phyloP scores from a whole-genome alignment of 2,329 filamentous ascomycete species.

The Fusarium incarnatum region DNA sequence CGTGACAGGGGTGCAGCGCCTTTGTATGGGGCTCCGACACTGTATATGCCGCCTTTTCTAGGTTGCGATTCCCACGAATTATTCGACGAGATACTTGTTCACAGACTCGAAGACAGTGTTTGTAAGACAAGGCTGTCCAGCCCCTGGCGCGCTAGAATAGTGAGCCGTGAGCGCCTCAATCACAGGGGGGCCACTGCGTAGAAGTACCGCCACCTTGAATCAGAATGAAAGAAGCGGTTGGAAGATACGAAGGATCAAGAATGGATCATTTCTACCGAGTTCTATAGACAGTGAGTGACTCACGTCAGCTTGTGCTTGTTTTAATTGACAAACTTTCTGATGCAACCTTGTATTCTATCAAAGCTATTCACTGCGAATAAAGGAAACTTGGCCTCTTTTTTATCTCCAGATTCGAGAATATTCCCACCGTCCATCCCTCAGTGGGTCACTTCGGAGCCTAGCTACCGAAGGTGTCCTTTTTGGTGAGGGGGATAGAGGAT shows the following conservation, averaged over 20 bases:
- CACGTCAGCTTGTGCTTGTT: conserved; percentile 15
- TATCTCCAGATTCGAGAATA: conserved; percentile 49
- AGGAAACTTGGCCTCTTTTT: conserved; percentile 40
- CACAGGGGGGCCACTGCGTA: conserved; percentile 8
- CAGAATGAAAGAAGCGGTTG: conserved; percentile 5
- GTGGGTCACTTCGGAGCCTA: conserved; percentile 38
- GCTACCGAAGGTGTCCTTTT: conserved; percentile 42
- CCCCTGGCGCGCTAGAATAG: conserved; percentile 25
- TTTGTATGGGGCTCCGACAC: conserved; percentile 21
- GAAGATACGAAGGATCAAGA: conserved; percentile 8
- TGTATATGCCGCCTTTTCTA: conserved; percentile 35
- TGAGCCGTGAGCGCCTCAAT: conserved; percentile 30
- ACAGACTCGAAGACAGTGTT: conserved; percentile 33
- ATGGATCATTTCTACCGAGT: conserved; percentile 23
- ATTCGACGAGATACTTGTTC: conserved; percentile 1
- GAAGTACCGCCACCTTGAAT: conserved; percentile 11
- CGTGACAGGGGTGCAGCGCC: conserved; percentile 49
- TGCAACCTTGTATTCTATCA: conserved; percentile 1
- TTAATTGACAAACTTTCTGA: not conserved
- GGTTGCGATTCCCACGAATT: not conserved
- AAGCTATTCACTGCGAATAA: not conserved
- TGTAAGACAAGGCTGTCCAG: conserved; percentile 27
- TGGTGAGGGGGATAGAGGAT: conserved; percentile 24
- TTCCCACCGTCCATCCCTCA: conserved; percentile 33
- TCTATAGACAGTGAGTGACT: conserved; percentile 36